phyloP scores from a whole-genome alignment of 202 grass and related monocot species.

The Saccharum hybrid region DNA sequence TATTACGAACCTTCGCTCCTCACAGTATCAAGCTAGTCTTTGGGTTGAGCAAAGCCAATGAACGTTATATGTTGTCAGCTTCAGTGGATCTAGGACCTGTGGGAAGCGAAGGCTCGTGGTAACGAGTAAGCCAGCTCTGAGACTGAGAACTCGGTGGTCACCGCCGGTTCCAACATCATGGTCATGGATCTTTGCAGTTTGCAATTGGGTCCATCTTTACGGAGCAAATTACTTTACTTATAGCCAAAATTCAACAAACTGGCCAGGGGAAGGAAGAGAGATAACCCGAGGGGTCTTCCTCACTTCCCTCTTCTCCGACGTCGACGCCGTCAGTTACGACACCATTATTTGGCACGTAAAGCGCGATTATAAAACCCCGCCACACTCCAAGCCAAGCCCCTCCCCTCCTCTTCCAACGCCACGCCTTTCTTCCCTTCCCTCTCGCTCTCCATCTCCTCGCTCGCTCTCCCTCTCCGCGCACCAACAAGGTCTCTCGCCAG shows the following conservation, averaged over 20 bases:
- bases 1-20: too few species aligned
- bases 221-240: not conserved
- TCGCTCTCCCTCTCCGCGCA: not conserved
- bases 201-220: too few species aligned
- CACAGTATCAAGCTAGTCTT: too few species aligned
- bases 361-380: conserved; percentile 37
- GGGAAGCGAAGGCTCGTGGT: too few species aligned
- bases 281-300: too few species aligned
- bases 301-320: not conserved
- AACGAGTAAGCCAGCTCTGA: too few species aligned
- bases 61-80: too few species aligned
- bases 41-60: too few species aligned
- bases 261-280: not conserved
- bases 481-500: not conserved
- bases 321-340: not conserved
- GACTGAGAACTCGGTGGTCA: too few species aligned
- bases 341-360: conserved; percentile 28
- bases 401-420: conserved; percentile 26
- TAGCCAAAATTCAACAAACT: not conserved
- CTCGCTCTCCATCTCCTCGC: not conserved
- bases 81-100: too few species aligned
- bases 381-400: not conserved
- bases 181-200: too few species aligned
- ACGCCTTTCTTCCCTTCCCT: conserved; percentile 30
- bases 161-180: too few species aligned